A percentile compares a stretch with the other conserved stretches of the same genome.
phyloP scores from a whole-genome alignment of 2,329 filamentous ascomycete genomes.

The Paraphaeosphaeria minitans region DNA sequence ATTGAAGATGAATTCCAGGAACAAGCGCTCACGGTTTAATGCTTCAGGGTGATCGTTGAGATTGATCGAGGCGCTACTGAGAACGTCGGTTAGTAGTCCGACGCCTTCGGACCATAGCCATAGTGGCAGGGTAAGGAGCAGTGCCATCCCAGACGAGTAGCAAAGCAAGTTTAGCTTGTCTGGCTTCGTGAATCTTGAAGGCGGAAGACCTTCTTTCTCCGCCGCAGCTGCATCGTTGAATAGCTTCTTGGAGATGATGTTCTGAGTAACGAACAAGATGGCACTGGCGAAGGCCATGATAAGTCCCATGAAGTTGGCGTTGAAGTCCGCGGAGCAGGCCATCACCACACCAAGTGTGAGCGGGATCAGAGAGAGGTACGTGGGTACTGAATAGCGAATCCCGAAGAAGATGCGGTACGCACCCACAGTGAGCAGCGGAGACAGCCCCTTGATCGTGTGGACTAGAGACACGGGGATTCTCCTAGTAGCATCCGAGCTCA shows the following conservation, averaged over 20 bases:
- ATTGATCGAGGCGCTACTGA: constrained; percentile 79
- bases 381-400: constrained; percentile 84
- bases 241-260: constrained; percentile 96
- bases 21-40: constrained; percentile 64
- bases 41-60: constrained; percentile 78
- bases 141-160: constrained; percentile 94
- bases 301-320: constrained; percentile 88
- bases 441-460: constrained; percentile 97
- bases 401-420: constrained; percentile 90
- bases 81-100: constrained; percentile 74
- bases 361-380: constrained; percentile 77
- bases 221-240: constrained; percentile 93
- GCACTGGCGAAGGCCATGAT: constrained; percentile 87
- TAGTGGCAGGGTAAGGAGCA: constrained; percentile 83
- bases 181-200: constrained; percentile 72
- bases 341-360: constrained; percentile 94
- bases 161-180: constrained; percentile 97
- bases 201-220: constrained; percentile 70
- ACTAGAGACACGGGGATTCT: constrained; percentile 96
- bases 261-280: constrained; percentile 94
- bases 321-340: constrained; percentile 90
- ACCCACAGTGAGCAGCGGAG: constrained; percentile 90
- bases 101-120: constrained; percentile 94
- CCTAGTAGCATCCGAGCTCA: constrained; percentile 91
- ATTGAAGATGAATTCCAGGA: constrained; percentile 94